Percentiles rank a stretch among this genome's conserved stretches.
These are phyloP conservation scores for Penicillium taxi DNA, from an alignment of 495 filamentous ascomycete genomes.

Conservation along the genomic window DNA sequence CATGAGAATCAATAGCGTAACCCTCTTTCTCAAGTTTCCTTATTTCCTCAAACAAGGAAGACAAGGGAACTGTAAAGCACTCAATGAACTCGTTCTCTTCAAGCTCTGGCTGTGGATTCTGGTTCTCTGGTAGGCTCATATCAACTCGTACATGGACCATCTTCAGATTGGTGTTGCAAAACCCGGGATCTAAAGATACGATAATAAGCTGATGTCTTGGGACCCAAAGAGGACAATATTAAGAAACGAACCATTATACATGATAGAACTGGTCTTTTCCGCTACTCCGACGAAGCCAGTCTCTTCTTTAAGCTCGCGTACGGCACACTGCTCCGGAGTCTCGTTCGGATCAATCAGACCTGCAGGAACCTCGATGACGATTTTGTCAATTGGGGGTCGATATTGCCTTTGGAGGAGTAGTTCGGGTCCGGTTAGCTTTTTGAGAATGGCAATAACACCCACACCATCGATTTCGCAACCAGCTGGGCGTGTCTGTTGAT, in stretches of 20 bases:
- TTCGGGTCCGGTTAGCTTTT: slow-evolving; percentile 62
- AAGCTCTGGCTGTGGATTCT: slow-evolving; percentile 60
- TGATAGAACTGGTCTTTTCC: slow-evolving; percentile 27
- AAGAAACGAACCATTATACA: slow-evolving; percentile 19
- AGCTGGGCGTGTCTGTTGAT: slow-evolving; percentile 52
- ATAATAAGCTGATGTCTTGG: slow-evolving; percentile 1
- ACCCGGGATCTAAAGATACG: slow-evolving; percentile 49
- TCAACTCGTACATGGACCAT: slow-evolving; percentile 78
- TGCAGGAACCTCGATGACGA: slow-evolving; percentile 77
- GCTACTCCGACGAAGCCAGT: slow-evolving; percentile 78
- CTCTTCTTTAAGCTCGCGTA: slow-evolving; percentile 89
- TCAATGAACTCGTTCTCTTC: slow-evolving; percentile 91
- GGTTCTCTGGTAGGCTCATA: slow-evolving; percentile 59
- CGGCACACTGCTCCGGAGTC: slow-evolving; percentile 66
- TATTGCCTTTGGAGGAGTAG: slow-evolving; percentile 84
- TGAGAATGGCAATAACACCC: slow-evolving; percentile 80
- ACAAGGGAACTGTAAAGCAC: slow-evolving; percentile 63
- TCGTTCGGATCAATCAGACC: slow-evolving; percentile 80
- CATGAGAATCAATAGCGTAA: slow-evolving; percentile 76
- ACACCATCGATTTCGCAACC: slow-evolving; percentile 76
- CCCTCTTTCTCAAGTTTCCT: slow-evolving; percentile 62
- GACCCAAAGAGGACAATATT: not conserved
- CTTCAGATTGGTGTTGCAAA: slow-evolving; percentile 80
- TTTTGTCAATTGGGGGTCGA: slow-evolving; percentile 70
- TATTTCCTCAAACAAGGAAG: slow-evolving; percentile 56